These are phyloP conservation scores for Mycena sp. DNA, from an alignment of 1,284 basidiomycete species.

Conservation along the genomic window DNA sequence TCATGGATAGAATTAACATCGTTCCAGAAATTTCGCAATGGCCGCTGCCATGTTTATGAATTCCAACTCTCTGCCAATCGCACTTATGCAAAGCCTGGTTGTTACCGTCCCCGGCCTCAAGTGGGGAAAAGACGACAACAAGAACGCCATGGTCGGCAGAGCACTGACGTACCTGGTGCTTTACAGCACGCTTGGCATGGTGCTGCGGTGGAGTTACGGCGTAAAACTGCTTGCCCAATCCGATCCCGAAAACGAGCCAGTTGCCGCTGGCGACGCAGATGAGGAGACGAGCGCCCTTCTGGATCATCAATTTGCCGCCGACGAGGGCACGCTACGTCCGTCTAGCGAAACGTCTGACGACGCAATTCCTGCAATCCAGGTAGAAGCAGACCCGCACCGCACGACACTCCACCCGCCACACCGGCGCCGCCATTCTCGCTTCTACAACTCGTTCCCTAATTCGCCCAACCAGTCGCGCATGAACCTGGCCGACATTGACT, in stretches of 20 bases:
- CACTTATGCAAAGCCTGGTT: constrained; percentile 90
- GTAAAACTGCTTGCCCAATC: constrained; percentile 80
- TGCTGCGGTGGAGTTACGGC: constrained; percentile 92
- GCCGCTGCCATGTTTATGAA: constrained; percentile 92
- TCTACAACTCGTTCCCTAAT: constrained; percentile 75
- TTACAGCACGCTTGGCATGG: constrained; percentile 94
- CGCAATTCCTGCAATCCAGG: constrained; percentile 5
- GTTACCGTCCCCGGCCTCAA: constrained; percentile 85
- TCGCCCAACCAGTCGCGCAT: constrained; percentile 57
- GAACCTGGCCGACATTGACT: constrained; percentile 41
- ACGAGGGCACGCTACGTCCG: constrained; percentile 26
- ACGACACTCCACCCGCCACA: constrained; percentile 28
- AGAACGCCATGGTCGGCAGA: constrained; percentile 90
- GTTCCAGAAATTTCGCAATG: constrained; percentile 86
- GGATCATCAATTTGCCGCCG: constrained; percentile 13
- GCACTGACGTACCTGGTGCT: constrained; percentile 93
- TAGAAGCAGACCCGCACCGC: no score
- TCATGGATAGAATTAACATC: no score
- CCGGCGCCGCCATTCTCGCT: constrained; percentile 45
- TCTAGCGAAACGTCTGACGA: constrained; percentile 16
- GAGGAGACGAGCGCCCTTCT: constrained; percentile 39
- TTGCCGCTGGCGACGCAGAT: constrained; percentile 25
- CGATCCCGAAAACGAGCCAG: constrained; percentile 57
- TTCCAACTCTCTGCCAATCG: constrained; percentile 93
- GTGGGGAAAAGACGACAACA: constrained; percentile 85